Evolutionary conservation across 2,329 filamentous ascomycete species (phyloP), one percentile per base, ranked within the genome.

Genomic region (Diplodia seriata): DNA sequence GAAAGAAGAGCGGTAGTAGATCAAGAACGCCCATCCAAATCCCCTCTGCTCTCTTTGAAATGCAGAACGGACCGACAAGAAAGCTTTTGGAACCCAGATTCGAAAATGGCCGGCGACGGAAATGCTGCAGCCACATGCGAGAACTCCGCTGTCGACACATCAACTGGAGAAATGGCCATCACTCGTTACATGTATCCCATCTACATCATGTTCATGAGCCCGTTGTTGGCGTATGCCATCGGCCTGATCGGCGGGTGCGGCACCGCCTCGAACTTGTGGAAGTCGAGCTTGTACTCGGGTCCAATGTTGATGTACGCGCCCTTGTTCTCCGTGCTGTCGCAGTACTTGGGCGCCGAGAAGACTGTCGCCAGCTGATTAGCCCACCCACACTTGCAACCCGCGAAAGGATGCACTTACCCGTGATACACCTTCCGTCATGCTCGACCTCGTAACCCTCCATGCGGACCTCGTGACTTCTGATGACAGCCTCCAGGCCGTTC

Each of bases 361-460:
- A 99, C 95, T 89, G 68, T 40, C 40, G 40, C 66, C 29, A 14
- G 2, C 15, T 8, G 7, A 36, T 65, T 65, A 65, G 50, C 36
- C 1, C 8, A 18, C 14, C 2, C 8, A 33, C n/a, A 3, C 29
- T n/a, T 20, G 2, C 67, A 20, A 54, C 26, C 33, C 36, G 47
- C 15, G 40, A 18, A 20, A 40, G 23, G 59, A 26, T 23, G 14
- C 12, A 79, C 85, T 72, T 84, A 92, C 90, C 90, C 56, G 95
- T 99, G 74, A 99, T 97, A 79, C 95, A 99, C 74, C 89, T 90
- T 71, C 94, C 95, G 74, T 95, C 91, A 78, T 99, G 95, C 84
- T 99, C 94, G 72, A 97, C 91, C 79, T 99, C 94, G 76, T 98
- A 99, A n/a, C 95, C 95, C 69, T 95, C 94, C 95, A 99, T 99